Evolutionary conservation across 805 yeast genomes (phyloP).

Genomic region (Pichia ethanolica): DNA sequence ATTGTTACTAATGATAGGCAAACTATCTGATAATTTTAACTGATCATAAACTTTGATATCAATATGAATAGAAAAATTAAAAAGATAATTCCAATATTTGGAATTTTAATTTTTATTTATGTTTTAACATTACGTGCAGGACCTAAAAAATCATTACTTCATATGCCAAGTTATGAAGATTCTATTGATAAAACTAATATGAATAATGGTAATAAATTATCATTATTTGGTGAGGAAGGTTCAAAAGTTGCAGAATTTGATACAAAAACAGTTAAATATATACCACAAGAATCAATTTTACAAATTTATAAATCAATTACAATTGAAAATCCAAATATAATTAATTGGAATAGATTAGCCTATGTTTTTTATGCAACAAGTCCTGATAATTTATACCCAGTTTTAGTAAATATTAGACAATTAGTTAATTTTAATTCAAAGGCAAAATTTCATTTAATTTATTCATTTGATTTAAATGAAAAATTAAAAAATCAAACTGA

Average conservation of each 20-base stretch:
- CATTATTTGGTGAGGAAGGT: background rate
- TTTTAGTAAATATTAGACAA: slow-evolving; percentile 39
- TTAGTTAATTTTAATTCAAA: slow-evolving; percentile 29
- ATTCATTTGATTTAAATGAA: slow-evolving; percentile 16
- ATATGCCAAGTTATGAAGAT: background rate
- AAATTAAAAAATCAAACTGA: background rate
- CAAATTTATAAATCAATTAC: slow-evolving; percentile 10
- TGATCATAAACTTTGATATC: no score
- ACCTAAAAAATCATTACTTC: background rate
- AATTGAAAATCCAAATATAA: slow-evolving; percentile 7
- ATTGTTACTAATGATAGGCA: no score
- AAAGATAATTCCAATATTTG: background rate
- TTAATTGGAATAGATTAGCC: slow-evolving; percentile 41
- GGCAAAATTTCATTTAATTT: slow-evolving; percentile 42
- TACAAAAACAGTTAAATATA: slow-evolving; percentile 12
- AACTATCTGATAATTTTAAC: no score
- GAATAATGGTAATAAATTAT: no score
- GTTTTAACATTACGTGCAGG: background rate
- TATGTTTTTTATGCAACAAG: slow-evolving; percentile 58
- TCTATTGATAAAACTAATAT: no score
- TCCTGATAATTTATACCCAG: slow-evolving; percentile 41
- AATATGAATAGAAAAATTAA: background rate
- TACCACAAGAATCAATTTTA: slow-evolving; percentile 14
- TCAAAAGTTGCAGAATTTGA: slow-evolving; percentile 7
- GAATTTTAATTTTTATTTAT: no score